A percentile compares a stretch with the other conserved stretches of the same genome.
These are phyloP conservation scores for Trichophyton benhamiae DNA, from an alignment of 2,329 filamentous ascomycete genomes.

Conservation along the genomic window DNA sequence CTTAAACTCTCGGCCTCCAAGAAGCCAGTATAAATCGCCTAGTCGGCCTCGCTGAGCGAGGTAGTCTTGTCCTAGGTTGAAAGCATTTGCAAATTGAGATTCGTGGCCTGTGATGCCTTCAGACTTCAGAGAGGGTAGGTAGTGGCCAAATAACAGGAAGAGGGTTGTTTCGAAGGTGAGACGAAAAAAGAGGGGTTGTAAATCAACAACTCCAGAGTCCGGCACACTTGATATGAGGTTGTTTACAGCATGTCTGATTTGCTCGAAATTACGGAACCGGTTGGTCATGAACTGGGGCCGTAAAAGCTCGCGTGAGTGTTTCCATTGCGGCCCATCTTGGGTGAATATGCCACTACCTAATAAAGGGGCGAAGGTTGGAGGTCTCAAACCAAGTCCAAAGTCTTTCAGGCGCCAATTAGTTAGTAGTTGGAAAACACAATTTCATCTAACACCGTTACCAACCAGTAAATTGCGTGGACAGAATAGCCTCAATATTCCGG, in stretches of 20 bases:
- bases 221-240: conserved; percentile 48
- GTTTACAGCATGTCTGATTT: conserved; percentile 48
- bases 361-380: conserved; percentile 18
- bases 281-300: conserved; percentile 41
- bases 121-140: not conserved
- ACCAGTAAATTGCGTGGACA: conserved; percentile 11
- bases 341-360: conserved; percentile 40
- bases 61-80: conserved; percentile 17
- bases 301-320: conserved; percentile 19
- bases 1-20: conserved; percentile 20
- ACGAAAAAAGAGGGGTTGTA: conserved; percentile 51
- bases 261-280: conserved; percentile 42
- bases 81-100: conserved; percentile 16
- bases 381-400: not conserved
- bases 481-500: conserved; percentile 12
- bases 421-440: not conserved
- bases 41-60: conserved; percentile 20
- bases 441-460: not conserved
- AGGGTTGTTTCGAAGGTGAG: conserved; percentile 65
- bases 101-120: not conserved
- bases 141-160: conserved; percentile 59
- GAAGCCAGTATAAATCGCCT: conserved; percentile 23
- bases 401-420: not conserved
- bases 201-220: conserved; percentile 39
- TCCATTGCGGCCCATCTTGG: conserved; percentile 37